These are phyloP conservation scores for Fusarium sulawesiense DNA, from an alignment of 2,329 filamentous ascomycete genomes.

Conservation along the genomic window DNA sequence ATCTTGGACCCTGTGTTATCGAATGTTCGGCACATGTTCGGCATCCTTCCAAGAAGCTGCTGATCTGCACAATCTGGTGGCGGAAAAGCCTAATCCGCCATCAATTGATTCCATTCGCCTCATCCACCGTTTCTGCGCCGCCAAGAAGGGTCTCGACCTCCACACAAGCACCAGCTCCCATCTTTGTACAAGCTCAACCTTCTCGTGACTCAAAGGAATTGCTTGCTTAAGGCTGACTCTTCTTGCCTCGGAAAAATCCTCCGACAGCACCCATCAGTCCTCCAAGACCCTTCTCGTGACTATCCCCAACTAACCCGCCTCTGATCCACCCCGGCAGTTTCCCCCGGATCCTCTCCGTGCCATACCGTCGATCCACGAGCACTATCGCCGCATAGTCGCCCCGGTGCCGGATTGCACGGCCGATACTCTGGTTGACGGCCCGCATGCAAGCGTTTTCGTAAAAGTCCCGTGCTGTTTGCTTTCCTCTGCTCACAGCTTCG, in stretches of 20 bases:
- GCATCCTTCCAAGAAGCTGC: slow-evolving; percentile 11
- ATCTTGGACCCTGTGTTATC: slow-evolving; percentile 20
- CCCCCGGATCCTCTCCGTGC: slow-evolving; percentile 74
- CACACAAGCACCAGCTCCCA: slow-evolving; percentile 21
- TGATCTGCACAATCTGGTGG: slow-evolving; percentile 24
- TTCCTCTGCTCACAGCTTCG: slow-evolving; percentile 52
- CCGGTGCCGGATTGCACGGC: slow-evolving; percentile 87
- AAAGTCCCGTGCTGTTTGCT: slow-evolving; percentile 77
- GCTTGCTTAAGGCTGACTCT: slow-evolving; percentile 5
- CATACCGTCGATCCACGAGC: slow-evolving; percentile 84
- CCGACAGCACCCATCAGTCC: slow-evolving; percentile 69
- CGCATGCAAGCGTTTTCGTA: slow-evolving; percentile 98
- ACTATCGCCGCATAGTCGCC: slow-evolving; percentile 92
- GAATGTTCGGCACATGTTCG: slow-evolving; percentile 43
- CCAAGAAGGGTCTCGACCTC: slow-evolving; percentile 38
- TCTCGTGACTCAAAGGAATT: slow-evolving; percentile 15
- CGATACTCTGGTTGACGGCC: slow-evolving; percentile 96
- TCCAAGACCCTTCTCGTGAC: slow-evolving; percentile 63
- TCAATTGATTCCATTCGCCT: slow-evolving; percentile 26
- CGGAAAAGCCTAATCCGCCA: slow-evolving; percentile 21
- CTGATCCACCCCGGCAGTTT: slow-evolving; percentile 94
- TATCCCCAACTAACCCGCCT: slow-evolving; percentile 68
- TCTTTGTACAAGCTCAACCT: slow-evolving; percentile 23
- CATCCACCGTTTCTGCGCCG: slow-evolving; percentile 10
- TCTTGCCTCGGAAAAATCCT: slow-evolving; percentile 68